Percentiles rank a stretch among this genome's conserved stretches.
Evolutionary conservation across 306 rosid genomes (phyloP).

Genomic region (Luffa acutangula): DNA sequence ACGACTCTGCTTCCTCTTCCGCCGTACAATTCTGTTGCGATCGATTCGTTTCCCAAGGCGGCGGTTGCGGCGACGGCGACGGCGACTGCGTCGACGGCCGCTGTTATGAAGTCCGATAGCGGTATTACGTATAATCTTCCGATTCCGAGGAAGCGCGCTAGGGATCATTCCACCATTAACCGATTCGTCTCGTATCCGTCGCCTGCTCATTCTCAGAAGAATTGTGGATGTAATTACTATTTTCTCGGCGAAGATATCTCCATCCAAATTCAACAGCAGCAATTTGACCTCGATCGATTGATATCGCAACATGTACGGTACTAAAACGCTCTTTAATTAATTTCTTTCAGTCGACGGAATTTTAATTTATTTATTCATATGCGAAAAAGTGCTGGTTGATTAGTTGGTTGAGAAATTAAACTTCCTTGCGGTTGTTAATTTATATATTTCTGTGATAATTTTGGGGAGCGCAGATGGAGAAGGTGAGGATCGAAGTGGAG

Average conservation of each 20-base stretch:
- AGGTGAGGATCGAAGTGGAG: constrained; percentile 57
- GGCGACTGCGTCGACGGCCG: background rate
- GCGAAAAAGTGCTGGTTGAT: background rate
- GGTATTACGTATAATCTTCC: constrained; percentile 6
- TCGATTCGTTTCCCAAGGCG: constrained; percentile 23
- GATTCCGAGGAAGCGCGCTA: constrained; percentile 29
- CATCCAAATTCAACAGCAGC: constrained; percentile 56
- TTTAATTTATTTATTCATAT: background rate
- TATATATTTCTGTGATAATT: background rate
- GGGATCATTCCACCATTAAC: constrained; percentile 25
- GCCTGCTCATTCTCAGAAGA: constrained; percentile 15
- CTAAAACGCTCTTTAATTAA: background rate
- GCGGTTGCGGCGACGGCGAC: background rate
- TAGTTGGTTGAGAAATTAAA: background rate
- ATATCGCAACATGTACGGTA: constrained; percentile 59
- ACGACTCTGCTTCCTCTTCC: constrained; percentile 25
- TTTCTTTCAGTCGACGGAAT: background rate
- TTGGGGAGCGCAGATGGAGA: constrained; percentile 51
- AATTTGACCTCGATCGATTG: constrained; percentile 46
- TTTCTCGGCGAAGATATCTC: constrained; percentile 75
- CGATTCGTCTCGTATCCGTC: constrained; percentile 18
- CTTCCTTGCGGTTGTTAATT: background rate
- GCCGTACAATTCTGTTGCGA: constrained; percentile 24
- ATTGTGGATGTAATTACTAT: constrained; percentile 26
- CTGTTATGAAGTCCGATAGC: constrained; percentile 1